These are phyloP conservation scores for Verticillium nubilum DNA, from an alignment of 2,329 filamentous ascomycete genomes.

Conservation along the genomic window DNA sequence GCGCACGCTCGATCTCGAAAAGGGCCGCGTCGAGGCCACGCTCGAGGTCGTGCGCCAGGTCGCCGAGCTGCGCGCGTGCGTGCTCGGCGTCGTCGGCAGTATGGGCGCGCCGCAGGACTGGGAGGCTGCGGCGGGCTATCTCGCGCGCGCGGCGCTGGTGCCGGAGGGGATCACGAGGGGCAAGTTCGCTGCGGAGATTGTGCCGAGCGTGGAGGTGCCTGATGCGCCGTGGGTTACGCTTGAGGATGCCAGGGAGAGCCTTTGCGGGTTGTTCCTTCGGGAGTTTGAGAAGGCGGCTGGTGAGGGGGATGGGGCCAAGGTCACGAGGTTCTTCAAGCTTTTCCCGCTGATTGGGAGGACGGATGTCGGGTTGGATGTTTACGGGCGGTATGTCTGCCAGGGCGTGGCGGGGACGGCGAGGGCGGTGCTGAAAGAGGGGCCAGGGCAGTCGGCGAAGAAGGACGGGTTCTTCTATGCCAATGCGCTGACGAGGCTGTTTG, in stretches of 20 bases:
- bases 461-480: slow-evolving; percentile 91
- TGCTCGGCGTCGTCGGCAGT: slow-evolving; percentile 86
- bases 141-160: slow-evolving; percentile 76
- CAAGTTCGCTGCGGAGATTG: slow-evolving; percentile 83
- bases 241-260: slow-evolving; percentile 78
- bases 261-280: slow-evolving; percentile 84
- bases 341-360: slow-evolving; percentile 90
- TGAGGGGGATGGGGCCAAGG: slow-evolving; percentile 80
- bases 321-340: slow-evolving; percentile 96
- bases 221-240: slow-evolving; percentile 85
- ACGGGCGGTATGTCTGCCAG: slow-evolving; percentile 92
- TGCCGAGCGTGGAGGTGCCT: slow-evolving; percentile 92
- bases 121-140: slow-evolving; percentile 90
- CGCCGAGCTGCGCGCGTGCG: slow-evolving; percentile 92
- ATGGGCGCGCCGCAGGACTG: slow-evolving; percentile 99
- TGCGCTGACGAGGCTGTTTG: slow-evolving; percentile 85
- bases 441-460: slow-evolving; percentile 45
- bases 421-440: slow-evolving; percentile 65
- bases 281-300: slow-evolving; percentile 91
- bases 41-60: slow-evolving; percentile 92
- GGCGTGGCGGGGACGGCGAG: slow-evolving; percentile 84
- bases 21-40: slow-evolving; percentile 84
- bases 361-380: slow-evolving; percentile 87
- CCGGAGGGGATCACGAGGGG: slow-evolving; percentile 76
- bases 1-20: slow-evolving; percentile 82